Conservation (phyloP, 768 basidiomycete genomes). For the Pholiota conissans region DNA sequence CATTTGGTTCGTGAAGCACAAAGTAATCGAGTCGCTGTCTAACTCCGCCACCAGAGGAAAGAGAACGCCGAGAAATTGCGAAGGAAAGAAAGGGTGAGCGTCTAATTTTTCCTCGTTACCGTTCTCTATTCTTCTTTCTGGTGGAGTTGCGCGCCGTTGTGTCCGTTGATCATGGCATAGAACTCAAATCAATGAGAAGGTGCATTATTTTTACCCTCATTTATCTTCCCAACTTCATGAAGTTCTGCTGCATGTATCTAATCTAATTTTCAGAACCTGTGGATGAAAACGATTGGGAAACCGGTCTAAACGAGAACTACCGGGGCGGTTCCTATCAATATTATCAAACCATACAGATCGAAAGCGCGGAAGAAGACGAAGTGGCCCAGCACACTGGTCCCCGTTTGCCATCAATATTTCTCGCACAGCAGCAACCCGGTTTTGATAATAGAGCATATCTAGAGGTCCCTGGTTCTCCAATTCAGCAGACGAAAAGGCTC, state of each 20-base stretch:
- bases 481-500: slow-evolving; percentile 32
- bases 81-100: slow-evolving; percentile 86
- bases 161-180: slow-evolving; percentile 27
- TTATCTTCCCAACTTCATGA: background rate
- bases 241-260: background rate
- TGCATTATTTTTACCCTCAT: slow-evolving; percentile 47
- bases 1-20: slow-evolving; percentile 56
- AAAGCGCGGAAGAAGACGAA: slow-evolving; percentile 19
- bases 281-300: slow-evolving; percentile 5
- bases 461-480: slow-evolving; percentile 25
- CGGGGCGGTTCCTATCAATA: slow-evolving; percentile 8
- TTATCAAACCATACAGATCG: slow-evolving; percentile 15
- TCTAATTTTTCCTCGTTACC: slow-evolving; percentile 26
- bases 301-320: slow-evolving; percentile 4
- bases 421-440: slow-evolving; percentile 54
- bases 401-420: slow-evolving; percentile 59
- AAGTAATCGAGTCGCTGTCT: background rate
- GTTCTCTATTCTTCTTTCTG: slow-evolving; percentile 24
- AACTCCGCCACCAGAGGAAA: slow-evolving; percentile 48
- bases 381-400: slow-evolving; percentile 36
- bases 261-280: background rate
- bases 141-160: slow-evolving; percentile 23
- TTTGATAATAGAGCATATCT: slow-evolving; percentile 33
- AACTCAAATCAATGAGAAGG: slow-evolving; percentile 51
- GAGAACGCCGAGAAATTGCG: slow-evolving; percentile 59